These are phyloP conservation scores for Lactarius evosmus DNA, from an alignment of 768 basidiomycete species.

Conservation along the genomic window DNA sequence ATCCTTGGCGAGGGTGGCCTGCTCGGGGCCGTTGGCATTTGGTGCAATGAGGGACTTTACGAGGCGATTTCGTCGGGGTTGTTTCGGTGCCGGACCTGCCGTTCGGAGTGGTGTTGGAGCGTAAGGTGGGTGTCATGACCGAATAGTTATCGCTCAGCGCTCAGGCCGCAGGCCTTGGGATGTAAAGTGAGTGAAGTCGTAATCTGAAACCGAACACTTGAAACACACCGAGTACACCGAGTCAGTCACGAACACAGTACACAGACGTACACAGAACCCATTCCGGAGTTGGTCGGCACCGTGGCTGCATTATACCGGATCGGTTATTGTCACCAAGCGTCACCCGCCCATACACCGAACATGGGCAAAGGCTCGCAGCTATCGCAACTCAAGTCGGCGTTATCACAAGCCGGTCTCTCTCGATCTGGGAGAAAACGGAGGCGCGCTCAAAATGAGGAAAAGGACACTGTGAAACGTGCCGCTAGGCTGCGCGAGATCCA, in stretches of 20 bases:
- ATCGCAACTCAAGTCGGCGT: constrained; percentile 82
- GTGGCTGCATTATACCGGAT: not conserved
- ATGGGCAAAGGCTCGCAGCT: constrained; percentile 90
- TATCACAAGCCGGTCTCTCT: constrained; percentile 75
- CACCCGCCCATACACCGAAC: not conserved
- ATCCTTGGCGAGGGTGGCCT: constrained; percentile 65
- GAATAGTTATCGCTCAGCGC: not conserved
- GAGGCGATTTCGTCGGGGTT: constrained; percentile 42
- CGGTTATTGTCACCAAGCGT: not conserved
- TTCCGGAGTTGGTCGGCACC: not conserved
- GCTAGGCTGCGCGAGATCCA: constrained; percentile 82
- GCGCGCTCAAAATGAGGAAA: constrained; percentile 55
- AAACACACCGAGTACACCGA: not conserved
- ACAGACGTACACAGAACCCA: not conserved
- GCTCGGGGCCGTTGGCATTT: constrained; percentile 55
- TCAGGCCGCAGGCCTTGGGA: not conserved
- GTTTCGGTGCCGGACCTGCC: constrained; percentile 16
- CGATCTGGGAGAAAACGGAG: constrained; percentile 68
- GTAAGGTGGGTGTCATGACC: constrained; percentile 22
- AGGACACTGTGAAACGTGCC: constrained; percentile 78
- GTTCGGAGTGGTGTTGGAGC: constrained; percentile 16
- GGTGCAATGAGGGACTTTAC: constrained; percentile 52
- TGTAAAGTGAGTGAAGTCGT: not conserved
- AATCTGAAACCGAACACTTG: not conserved
- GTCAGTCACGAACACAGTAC: no score